phyloP scores from a whole-genome alignment of 1,139 yeast species.

The Debaryomycetaceae sp. region DNA sequence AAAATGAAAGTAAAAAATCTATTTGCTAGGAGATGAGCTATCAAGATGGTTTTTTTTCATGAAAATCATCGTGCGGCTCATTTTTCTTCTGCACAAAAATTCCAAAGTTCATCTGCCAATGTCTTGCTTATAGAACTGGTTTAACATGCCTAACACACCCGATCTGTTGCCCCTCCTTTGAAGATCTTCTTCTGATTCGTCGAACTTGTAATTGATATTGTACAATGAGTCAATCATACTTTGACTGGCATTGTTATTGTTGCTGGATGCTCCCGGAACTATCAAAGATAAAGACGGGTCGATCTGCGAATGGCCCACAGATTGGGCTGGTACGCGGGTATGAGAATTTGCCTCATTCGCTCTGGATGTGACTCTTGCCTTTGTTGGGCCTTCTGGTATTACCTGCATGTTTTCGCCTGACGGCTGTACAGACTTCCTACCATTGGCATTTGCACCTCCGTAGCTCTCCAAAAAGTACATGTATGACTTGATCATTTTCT shows the following conservation, averaged over 20 bases:
- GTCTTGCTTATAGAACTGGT: constrained; percentile 74
- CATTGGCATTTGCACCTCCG: constrained; percentile 22
- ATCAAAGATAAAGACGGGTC: constrained; percentile 8
- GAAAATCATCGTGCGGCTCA: constrained; percentile 11
- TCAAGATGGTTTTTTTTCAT: not conserved
- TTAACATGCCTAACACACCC: constrained; percentile 80
- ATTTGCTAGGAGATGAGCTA: not conserved
- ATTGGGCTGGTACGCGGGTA: not conserved
- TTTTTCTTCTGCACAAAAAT: constrained; percentile 4
- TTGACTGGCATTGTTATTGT: constrained; percentile 10
- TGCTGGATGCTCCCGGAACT: constrained; percentile 3
- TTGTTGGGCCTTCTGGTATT: not conserved
- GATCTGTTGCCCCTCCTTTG: constrained; percentile 31
- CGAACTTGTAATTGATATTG: constrained; percentile 29
- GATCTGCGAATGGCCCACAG: constrained; percentile 3
- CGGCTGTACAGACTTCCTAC: not conserved
- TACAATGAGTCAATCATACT: constrained; percentile 25
- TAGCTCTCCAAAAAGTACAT: constrained; percentile 84
- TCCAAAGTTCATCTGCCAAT: constrained; percentile 15
- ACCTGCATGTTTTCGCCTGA: not conserved
- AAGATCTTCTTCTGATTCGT: constrained; percentile 30
- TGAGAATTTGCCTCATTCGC: not conserved
- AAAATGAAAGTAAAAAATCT: not conserved
- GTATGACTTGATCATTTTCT: constrained; percentile 90
- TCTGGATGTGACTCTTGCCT: not conserved